These are phyloP conservation scores for Escovopsis sp. DNA, from an alignment of 2,329 filamentous ascomycete species.

Conservation along the genomic window DNA sequence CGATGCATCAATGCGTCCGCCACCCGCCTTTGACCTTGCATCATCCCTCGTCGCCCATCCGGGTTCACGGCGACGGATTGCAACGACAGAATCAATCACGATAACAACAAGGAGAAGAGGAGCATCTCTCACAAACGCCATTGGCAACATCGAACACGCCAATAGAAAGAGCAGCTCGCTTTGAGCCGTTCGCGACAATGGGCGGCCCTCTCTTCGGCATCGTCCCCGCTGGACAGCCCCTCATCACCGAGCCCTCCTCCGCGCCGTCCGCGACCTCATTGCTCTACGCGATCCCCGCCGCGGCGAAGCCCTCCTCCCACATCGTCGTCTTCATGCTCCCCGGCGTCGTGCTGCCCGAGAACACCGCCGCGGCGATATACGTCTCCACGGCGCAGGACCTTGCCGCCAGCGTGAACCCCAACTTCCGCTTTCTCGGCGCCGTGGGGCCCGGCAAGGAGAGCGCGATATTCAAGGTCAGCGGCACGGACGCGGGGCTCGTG, in stretches of 20 bases:
- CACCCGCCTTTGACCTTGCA: too few species aligned
- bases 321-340: constrained; percentile 84
- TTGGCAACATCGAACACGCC: too few species aligned
- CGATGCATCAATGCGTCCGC: too few species aligned
- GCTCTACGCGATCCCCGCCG: constrained; percentile 33
- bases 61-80: too few species aligned
- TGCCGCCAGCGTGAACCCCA: constrained; percentile 27
- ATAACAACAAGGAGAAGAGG: too few species aligned
- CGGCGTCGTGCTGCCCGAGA: constrained; percentile 53
- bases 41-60: too few species aligned
- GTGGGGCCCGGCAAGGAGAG: constrained; percentile 84
- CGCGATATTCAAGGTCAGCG: constrained; percentile 66
- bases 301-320: constrained; percentile 52
- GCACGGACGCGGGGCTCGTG: constrained; percentile 36
- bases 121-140: too few species aligned
- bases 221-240: constrained; percentile 43
- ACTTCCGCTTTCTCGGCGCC: constrained; percentile 76
- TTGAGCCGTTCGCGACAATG: too few species aligned
- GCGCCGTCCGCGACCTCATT: constrained; percentile 39
- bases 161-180: too few species aligned
- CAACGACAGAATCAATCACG: too few species aligned
- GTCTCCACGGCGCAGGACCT: constrained; percentile 42
- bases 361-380: constrained; percentile 81
- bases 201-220: constrained; percentile 38
- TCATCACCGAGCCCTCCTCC: constrained; percentile 40